Percentiles rank a stretch among this genome's conserved stretches.
These are phyloP conservation scores for Chamaecyparis obtusa DNA, from an alignment of 75 land plant species.

Conservation along the genomic window DNA sequence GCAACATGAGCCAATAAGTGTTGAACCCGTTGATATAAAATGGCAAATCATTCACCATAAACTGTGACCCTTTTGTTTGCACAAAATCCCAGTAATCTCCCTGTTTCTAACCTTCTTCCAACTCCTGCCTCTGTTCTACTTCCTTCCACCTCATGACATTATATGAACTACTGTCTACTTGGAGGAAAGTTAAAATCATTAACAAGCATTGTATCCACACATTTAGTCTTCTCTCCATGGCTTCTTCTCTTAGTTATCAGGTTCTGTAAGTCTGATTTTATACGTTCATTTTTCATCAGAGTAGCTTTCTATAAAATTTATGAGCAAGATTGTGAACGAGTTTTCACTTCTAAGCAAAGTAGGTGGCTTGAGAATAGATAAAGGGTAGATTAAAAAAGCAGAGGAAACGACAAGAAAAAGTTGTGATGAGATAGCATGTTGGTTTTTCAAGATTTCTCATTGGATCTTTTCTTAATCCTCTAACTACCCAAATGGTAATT, in stretches of 20 bases:
- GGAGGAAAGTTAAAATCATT: neutral
- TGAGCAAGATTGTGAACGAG: neutral
- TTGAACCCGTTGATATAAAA: constrained; percentile 92
- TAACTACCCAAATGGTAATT: neutral
- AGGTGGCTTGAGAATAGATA: neutral
- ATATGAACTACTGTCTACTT: neutral
- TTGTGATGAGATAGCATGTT: neutral
- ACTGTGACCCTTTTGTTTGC: constrained; percentile 60
- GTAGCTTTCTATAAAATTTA: neutral
- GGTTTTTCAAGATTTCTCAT: neutral
- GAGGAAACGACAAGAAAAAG: neutral
- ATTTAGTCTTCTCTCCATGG: neutral
- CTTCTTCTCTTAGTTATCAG: neutral
- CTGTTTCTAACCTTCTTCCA: neutral
- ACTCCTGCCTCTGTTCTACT: neutral
- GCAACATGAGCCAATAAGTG: constrained; percentile 89
- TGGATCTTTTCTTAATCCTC: neutral
- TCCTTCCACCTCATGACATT: neutral
- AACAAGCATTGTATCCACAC: neutral
- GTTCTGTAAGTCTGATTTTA: neutral
- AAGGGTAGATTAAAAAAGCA: neutral
- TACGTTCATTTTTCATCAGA: neutral
- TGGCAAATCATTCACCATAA: constrained; percentile 51
- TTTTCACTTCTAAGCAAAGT: neutral
- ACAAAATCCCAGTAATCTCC: constrained; percentile 51